A percentile compares a stretch with the other conserved stretches of the same genome.
These are phyloP conservation scores for Mangifera indica DNA, from an alignment of 345 rosid genomes.

Conservation along the genomic window DNA sequence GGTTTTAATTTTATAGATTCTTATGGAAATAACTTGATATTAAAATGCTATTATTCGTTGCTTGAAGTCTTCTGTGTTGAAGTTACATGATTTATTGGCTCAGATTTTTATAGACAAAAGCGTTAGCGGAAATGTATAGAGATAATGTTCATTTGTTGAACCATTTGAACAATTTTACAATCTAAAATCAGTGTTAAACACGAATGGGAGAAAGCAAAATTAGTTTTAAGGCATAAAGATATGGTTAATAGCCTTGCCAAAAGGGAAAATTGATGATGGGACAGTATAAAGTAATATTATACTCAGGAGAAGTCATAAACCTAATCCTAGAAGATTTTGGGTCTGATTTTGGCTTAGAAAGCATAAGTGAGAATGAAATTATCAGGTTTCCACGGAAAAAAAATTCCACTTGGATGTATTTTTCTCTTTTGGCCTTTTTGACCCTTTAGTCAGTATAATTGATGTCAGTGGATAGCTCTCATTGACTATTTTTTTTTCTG, in stretches of 20 bases:
- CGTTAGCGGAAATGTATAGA: neutral
- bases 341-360: slow-evolving; percentile 1
- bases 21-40: neutral
- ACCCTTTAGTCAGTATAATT: neutral
- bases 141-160: neutral
- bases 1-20: neutral
- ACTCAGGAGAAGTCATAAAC: neutral
- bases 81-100: neutral
- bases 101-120: neutral
- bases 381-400: neutral
- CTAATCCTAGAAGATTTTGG: neutral
- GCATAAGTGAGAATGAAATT: neutral
- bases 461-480: neutral
- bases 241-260: neutral
- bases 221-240: neutral
- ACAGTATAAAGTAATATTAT: neutral
- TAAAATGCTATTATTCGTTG: neutral
- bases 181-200: neutral
- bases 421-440: neutral
- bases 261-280: neutral
- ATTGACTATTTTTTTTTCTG: neutral
- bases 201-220: neutral
- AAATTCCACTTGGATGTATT: neutral
- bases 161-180: neutral
- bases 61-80: neutral